Conservation (phyloP, 2,329 filamentous ascomycete genomes). For the Sclerotinia sclerotiorum region DNA sequence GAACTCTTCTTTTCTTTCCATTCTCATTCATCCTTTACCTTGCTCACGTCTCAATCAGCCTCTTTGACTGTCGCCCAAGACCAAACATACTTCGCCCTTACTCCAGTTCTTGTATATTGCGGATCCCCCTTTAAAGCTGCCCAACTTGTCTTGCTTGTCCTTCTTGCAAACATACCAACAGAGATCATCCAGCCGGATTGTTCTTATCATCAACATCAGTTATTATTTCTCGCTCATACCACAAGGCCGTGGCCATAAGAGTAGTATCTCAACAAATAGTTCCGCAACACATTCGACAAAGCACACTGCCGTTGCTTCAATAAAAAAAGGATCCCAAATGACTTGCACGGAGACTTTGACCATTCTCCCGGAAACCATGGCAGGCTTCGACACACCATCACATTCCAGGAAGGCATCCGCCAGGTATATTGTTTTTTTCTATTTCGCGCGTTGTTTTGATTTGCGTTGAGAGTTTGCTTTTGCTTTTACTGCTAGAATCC, state of each 20-base stretch:
- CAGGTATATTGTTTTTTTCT: conserved; percentile 40
- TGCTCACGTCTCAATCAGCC: conserved; percentile 20
- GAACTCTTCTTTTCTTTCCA: conserved; percentile 27
- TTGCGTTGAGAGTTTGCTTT: conserved; percentile 24
- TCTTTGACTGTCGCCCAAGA: conserved; percentile 27
- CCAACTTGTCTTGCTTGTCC: conserved; percentile 10
- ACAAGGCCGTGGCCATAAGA: conserved; percentile 30
- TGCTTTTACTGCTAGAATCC: conserved; percentile 22
- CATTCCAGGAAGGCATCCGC: conserved; percentile 38
- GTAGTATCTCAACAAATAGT: conserved; percentile 24
- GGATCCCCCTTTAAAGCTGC: conserved; percentile 19
- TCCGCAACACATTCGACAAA: conserved; percentile 13
- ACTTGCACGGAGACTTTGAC: conserved; percentile 39
- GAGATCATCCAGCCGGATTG: conserved; percentile 25
- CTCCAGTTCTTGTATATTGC: conserved; percentile 24
- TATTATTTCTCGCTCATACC: conserved; percentile 25
- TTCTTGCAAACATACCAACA: conserved; percentile 26
- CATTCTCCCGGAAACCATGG: conserved; percentile 39
- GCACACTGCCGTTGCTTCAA: conserved; percentile 26
- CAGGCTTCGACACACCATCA: conserved; percentile 36
- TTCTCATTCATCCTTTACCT: conserved; percentile 27
- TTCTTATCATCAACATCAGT: conserved; percentile 18
- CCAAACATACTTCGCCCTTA: conserved; percentile 24
- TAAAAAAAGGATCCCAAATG: conserved; percentile 34
- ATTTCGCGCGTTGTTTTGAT: conserved; percentile 28